Conservation (phyloP, 2,329 filamentous ascomycete genomes). For the Juglanconis sp. region DNA sequence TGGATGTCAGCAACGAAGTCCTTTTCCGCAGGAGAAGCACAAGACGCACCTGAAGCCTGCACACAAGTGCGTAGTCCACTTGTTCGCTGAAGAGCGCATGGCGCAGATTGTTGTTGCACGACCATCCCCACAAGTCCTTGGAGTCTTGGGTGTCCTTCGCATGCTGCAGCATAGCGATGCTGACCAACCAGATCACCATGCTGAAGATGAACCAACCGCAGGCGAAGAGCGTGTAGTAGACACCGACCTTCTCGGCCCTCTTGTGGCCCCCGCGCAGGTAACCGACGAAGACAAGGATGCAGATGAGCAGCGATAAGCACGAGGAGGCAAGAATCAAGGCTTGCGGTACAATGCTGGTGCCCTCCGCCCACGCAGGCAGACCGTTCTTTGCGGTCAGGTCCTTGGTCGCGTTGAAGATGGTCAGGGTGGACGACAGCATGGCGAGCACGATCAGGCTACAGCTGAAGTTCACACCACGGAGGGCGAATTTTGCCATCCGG, state of each 20-base stretch:
- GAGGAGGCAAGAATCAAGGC: constrained; percentile 76
- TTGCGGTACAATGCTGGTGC: constrained; percentile 85
- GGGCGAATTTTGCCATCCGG: constrained; percentile 86
- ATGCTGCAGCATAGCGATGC: constrained; percentile 79
- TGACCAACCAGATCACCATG: constrained; percentile 87
- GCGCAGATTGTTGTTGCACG: constrained; percentile 87
- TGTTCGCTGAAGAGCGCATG: constrained; percentile 73
- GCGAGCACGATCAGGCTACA: constrained; percentile 92
- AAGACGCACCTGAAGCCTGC: constrained; percentile 71
- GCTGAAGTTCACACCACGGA: constrained; percentile 95
- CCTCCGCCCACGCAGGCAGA: constrained; percentile 78
- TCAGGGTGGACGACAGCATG: constrained; percentile 83
- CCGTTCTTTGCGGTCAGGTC: constrained; percentile 70
- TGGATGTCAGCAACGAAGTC: constrained; percentile 23
- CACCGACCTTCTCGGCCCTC: constrained; percentile 85
- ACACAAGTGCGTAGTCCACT: constrained; percentile 85
- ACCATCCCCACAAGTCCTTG: constrained; percentile 97
- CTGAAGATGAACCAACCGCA: constrained; percentile 92
- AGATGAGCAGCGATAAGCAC: constrained; percentile 76
- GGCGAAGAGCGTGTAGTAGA: constrained; percentile 94
- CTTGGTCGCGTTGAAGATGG: constrained; percentile 89
- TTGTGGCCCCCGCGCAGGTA: constrained; percentile 88
- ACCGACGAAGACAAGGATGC: constrained; percentile 73
- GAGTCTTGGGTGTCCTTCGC: constrained; percentile 68
- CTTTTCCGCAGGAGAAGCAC: not conserved